These are phyloP conservation scores for Cicer cuneatum DNA, from an alignment of 306 rosid species.

Conservation along the genomic window DNA sequence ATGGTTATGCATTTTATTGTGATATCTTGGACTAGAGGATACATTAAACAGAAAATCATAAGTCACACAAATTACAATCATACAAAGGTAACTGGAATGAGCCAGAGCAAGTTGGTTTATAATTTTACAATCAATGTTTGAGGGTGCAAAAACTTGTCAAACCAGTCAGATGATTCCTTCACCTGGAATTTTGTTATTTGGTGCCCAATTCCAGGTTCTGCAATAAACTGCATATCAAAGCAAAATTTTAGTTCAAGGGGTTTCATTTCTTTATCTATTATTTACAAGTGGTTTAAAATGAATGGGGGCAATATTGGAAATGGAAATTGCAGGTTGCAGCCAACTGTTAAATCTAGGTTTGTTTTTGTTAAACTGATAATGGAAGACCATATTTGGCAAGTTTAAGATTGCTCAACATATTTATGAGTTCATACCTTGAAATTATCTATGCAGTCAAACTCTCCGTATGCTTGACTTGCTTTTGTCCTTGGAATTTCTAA, in stretches of 20 bases:
- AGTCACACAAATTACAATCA: neutral
- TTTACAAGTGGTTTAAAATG: neutral
- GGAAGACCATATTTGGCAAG: conserved; percentile 3
- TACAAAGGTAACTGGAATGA: conserved; percentile 13
- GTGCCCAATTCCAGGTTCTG: conserved; percentile 65
- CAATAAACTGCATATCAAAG: conserved; percentile 57
- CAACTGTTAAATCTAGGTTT: neutral
- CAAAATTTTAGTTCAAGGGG: conserved; percentile 19
- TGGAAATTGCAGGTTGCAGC: conserved; percentile 35
- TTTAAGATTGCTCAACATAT: conserved; percentile 21
- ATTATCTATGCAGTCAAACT: conserved; percentile 49
- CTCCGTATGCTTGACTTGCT: conserved; percentile 55
- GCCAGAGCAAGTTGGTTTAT: conserved; percentile 3
- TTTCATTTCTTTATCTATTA: conserved; percentile 13
- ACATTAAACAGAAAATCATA: conserved; percentile 7
- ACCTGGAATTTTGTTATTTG: conserved; percentile 65
- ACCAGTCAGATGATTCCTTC: conserved; percentile 79
- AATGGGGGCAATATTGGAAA: conserved; percentile 6
- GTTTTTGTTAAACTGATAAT: conserved; percentile 32
- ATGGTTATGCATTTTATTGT: conserved; percentile 8
- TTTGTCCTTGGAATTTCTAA: conserved; percentile 53
- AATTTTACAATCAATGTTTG: conserved; percentile 24
- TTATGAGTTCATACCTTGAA: conserved; percentile 64
- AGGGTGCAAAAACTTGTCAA: conserved; percentile 65
- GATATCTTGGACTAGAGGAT: neutral